These are phyloP conservation scores for Penicillium verrucosum DNA, from an alignment of 2,329 filamentous ascomycete species.

Conservation along the genomic window DNA sequence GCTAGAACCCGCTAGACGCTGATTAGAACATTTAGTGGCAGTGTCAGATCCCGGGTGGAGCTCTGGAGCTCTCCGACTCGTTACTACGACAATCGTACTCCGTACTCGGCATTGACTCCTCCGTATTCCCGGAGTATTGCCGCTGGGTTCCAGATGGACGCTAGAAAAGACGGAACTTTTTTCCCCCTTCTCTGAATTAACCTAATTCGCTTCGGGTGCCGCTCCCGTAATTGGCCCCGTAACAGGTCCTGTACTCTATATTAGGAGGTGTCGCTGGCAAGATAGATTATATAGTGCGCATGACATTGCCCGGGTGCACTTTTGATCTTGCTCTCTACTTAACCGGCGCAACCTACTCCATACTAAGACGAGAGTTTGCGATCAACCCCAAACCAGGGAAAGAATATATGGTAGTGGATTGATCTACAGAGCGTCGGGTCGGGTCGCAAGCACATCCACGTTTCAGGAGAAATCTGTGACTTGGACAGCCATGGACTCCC, in stretches of 20 bases:
- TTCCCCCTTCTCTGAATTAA: neutral
- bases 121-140: neutral
- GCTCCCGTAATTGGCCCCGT: neutral
- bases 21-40: slow-evolving; percentile 28
- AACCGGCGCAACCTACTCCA: neutral
- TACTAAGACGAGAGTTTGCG: neutral
- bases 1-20: slow-evolving; percentile 36
- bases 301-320: neutral
- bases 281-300: neutral
- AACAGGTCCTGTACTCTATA: no score
- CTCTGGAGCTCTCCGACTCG: slow-evolving; percentile 1
- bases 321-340: neutral
- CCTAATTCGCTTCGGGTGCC: neutral
- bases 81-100: neutral
- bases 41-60: slow-evolving; percentile 24
- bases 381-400: neutral
- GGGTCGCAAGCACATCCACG: neutral
- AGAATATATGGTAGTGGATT: neutral
- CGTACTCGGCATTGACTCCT: neutral
- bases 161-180: slow-evolving; percentile 5
- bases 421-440: neutral
- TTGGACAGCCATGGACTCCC: neutral
- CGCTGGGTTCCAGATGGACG: neutral
- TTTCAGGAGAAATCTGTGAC: neutral
- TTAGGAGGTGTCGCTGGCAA: neutral